Conservation (phyloP, 257 asterid genomes). For the Solanum appendiculatum region DNA sequence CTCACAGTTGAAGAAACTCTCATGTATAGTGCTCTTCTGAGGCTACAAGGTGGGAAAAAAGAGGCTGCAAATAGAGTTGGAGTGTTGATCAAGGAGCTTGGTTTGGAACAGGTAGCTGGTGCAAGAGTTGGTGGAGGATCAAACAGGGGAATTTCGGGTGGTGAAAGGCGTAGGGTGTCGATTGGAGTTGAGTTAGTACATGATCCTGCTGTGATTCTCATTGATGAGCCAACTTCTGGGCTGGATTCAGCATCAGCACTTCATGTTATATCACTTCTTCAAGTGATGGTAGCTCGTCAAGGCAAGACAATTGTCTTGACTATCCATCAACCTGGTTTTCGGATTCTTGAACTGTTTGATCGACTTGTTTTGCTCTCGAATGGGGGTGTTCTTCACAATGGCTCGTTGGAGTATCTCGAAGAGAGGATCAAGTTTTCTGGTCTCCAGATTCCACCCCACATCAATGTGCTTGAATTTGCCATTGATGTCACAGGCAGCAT, state of each 20-base stretch:
- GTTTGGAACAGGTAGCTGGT: conserved; percentile 45
- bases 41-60: conserved; percentile 37
- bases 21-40: conserved; percentile 52
- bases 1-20: conserved; percentile 82
- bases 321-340: conserved; percentile 84
- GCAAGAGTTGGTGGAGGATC: conserved; percentile 57
- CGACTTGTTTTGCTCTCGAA: conserved; percentile 52
- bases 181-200: conserved; percentile 80
- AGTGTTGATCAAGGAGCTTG: conserved; percentile 54
- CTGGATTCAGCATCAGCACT: conserved; percentile 82
- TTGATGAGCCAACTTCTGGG: conserved; percentile 90
- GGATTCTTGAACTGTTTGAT: conserved; percentile 63
- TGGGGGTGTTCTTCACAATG: conserved; percentile 55
- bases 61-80: conserved; percentile 27
- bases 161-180: conserved; percentile 76
- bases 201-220: conserved; percentile 51
- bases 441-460: conserved; percentile 40
- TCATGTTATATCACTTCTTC: conserved; percentile 41
- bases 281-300: conserved; percentile 34
- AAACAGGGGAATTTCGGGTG: conserved; percentile 63
- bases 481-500: conserved; percentile 35
- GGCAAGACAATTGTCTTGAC: conserved; percentile 56
- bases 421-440: conserved; percentile 30
- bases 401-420: conserved; percentile 42
- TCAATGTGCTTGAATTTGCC: conserved; percentile 76